phyloP scores from a whole-genome alignment of 177 flowering plant genomes.

The Telopea speciosissima region DNA sequence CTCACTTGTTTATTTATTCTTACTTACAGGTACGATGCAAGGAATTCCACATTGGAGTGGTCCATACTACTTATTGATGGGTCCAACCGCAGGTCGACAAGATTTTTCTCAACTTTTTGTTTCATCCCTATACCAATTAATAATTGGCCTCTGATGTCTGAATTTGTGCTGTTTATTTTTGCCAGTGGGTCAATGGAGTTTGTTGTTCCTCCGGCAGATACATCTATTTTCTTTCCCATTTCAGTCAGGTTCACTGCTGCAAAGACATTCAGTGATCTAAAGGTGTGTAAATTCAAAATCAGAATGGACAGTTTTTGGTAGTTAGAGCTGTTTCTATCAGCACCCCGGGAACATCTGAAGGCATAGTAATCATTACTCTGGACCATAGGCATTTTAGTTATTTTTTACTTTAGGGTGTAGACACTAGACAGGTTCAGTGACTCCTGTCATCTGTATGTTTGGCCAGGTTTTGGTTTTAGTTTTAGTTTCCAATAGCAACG shows the following conservation, averaged over 20 bases:
- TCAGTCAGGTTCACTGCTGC: conserved; percentile 73
- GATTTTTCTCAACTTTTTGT: neutral
- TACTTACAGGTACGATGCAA: conserved; percentile 62
- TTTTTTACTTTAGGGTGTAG: too few species aligned
- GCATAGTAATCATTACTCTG: too few species aligned
- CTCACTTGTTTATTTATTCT: neutral
- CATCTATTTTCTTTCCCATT: conserved; percentile 80
- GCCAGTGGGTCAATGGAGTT: conserved; percentile 98
- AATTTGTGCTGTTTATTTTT: conserved; percentile 13
- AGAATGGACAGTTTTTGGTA: neutral
- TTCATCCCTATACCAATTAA: neutral
- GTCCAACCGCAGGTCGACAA: conserved; percentile 79
- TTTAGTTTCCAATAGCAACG: too few species aligned
- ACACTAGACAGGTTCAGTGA: too few species aligned
- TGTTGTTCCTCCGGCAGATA: conserved; percentile 84
- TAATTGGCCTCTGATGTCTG: neutral
- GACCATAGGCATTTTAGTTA: too few species aligned
- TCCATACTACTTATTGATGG: conserved; percentile 81
- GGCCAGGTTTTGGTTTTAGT: neutral
- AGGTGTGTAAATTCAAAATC: conserved; percentile 35
- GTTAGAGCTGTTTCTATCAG: too few species aligned
- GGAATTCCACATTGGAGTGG: conserved; percentile 78
- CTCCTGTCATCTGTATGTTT: too few species aligned
- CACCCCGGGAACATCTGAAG: too few species aligned
- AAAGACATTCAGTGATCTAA: conserved; percentile 75